Base-by-base conservation (phyloP, 2,329 filamentous ascomycete genomes). In the Gaeumannomyces sp. region DNA sequence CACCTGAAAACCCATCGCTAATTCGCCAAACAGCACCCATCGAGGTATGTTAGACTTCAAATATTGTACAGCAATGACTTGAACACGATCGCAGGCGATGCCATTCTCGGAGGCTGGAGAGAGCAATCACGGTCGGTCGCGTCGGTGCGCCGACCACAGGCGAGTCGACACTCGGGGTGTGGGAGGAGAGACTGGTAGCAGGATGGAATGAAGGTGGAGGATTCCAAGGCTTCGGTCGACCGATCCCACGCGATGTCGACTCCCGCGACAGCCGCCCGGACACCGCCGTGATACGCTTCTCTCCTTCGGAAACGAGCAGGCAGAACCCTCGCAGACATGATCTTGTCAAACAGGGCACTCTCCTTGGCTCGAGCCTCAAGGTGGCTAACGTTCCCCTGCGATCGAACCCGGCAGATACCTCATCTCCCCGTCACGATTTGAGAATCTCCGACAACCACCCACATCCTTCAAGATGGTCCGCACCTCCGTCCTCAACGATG, bases 401-500 rank as follows among this genome's bases (percentile, higher is more conserved):
- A 25, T 27, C 62, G 73, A 75, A 76, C 78, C 64, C 73, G 76
- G 76, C 78, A 89, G 86, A 88, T 85, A 88, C 85, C 85, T 88
- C 85, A 85, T 72, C 80, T 85, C 81, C 77, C 73, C 70, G 73
- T 71, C 70, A 73, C 82, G 89, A 90, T 85, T 85, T 90, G 89
- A 93, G 89, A 92, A 92, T 92, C 89, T 92, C 85, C 76, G 73
- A 73, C 68, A 70, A 68, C 76, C 73, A 75, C 78, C 71, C 85
- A 85, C 28, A 59, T 31, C 57, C 87, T 88, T 79, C 88, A 97
- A 91, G 80, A 99, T 99, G 94, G 93, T 97, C 83, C 93, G 92
- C 86, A 98, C 95, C 77, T 97, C 93, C 81, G 95, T 98, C 78
- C 93, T 99, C 83, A 96, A 98, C 88, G 95, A 99, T 90, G 93